A percentile compares a stretch with the other conserved stretches of the same genome.
Evolutionary conservation across 2,329 filamentous ascomycete genomes (phyloP).

Genomic region (Epichloe elymi): DNA sequence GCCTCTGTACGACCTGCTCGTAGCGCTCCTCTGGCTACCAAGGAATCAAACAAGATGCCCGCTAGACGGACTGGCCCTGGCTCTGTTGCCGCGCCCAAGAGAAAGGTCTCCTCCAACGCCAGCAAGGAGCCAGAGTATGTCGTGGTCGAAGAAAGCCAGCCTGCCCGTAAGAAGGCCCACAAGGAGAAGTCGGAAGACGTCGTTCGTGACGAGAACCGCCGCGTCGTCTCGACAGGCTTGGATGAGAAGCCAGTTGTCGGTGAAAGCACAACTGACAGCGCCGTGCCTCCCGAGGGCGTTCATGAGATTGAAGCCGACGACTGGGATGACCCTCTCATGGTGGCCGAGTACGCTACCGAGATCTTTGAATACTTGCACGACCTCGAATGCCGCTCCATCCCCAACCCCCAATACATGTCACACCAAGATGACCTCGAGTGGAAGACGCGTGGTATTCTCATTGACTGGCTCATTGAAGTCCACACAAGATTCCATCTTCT

Average conservation of each 20-base stretch:
- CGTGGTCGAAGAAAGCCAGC: slow-evolving; percentile 50
- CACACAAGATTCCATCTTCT: slow-evolving; percentile 93
- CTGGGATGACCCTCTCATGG: slow-evolving; percentile 89
- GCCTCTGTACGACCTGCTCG: slow-evolving; percentile 40
- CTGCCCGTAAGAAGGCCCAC: slow-evolving; percentile 51
- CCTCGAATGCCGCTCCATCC: slow-evolving; percentile 64
- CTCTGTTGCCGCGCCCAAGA: slow-evolving; percentile 54
- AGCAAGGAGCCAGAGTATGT: slow-evolving; percentile 42
- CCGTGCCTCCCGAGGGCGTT: background rate
- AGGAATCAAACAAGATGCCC: slow-evolving; percentile 57
- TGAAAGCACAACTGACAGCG: background rate
- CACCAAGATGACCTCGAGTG: slow-evolving; percentile 92
- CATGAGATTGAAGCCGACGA: slow-evolving; percentile 63
- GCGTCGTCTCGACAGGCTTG: slow-evolving; percentile 6
- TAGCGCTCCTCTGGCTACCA: slow-evolving; percentile 49
- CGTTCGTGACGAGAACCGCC: slow-evolving; percentile 37
- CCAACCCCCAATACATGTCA: slow-evolving; percentile 89
- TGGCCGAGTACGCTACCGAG: slow-evolving; percentile 90
- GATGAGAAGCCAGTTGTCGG: slow-evolving; percentile 17
- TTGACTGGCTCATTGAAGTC: slow-evolving; percentile 97
- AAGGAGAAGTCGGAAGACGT: slow-evolving; percentile 14
- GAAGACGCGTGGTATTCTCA: slow-evolving; percentile 95
- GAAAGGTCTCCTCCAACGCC: slow-evolving; percentile 43
- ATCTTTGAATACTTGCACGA: slow-evolving; percentile 94
- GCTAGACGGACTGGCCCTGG: slow-evolving; percentile 63